Conservation (phyloP, 495 filamentous ascomycete species). For the Polyplosphaeria fusca region DNA sequence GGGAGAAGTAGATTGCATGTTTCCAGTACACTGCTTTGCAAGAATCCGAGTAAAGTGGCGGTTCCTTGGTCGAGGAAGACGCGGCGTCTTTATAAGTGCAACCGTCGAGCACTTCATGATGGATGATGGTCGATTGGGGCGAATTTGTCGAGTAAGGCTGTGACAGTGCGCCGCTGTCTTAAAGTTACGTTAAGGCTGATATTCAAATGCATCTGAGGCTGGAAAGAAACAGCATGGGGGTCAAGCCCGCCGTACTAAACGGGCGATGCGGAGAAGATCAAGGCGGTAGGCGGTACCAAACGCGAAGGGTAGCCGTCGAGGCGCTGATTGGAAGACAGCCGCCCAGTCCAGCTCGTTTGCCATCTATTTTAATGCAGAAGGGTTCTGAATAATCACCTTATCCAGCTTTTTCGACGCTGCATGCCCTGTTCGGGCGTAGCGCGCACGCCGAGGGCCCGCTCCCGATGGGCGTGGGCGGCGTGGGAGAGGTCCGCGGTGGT, state of each 20-base stretch:
- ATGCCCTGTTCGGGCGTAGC: neutral
- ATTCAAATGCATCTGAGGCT: neutral
- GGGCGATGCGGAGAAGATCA: neutral
- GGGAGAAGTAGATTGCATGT: conserved; percentile 11
- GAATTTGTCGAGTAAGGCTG: neutral
- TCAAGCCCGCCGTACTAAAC: neutral
- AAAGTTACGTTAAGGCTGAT: neutral
- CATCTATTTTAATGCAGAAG: neutral
- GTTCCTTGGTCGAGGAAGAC: neutral
- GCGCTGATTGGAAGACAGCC: neutral
- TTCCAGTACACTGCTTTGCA: neutral
- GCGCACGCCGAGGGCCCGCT: too few species aligned
- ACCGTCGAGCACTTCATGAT: conserved; percentile 1
- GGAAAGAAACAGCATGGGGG: neutral
- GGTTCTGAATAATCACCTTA: neutral
- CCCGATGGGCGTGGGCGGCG: too few species aligned
- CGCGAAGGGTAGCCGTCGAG: neutral
- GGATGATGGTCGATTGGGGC: neutral
- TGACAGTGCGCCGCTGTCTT: neutral
- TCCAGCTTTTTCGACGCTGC: neutral
- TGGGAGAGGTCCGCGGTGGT: too few species aligned
- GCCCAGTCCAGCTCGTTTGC: neutral
- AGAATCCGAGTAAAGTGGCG: conserved; percentile 4
- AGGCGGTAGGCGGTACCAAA: neutral
- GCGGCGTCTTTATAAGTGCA: conserved; percentile 10